phyloP scores from a whole-genome alignment of 2,329 filamentous ascomycete species.

The Penicillium brevicompactum region DNA sequence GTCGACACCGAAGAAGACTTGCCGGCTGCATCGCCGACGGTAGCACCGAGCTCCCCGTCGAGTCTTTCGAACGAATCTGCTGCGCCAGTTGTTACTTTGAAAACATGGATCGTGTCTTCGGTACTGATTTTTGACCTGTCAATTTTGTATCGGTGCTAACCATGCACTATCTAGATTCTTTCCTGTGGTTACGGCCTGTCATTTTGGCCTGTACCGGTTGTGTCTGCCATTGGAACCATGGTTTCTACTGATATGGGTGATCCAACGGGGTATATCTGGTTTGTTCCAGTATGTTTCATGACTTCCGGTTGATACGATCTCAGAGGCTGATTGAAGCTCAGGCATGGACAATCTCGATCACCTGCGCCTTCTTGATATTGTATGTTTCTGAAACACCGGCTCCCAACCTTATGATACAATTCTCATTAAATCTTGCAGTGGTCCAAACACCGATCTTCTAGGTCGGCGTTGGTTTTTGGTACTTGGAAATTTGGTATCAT shows the following conservation, averaged over 20 bases:
- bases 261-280: conserved; percentile 32
- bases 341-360: conserved; percentile 43
- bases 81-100: conserved; percentile 25
- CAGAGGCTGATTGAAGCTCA: conserved; percentile 1
- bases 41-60: conserved; percentile 7
- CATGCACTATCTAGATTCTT: conserved; percentile 24
- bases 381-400: conserved; percentile 8
- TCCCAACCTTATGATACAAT: background rate
- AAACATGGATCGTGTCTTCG: conserved; percentile 29
- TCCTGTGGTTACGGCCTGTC: conserved; percentile 38
- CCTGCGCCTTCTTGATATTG: conserved; percentile 46
- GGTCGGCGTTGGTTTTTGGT: conserved; percentile 52
- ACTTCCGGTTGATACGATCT: too few relatives aligned
- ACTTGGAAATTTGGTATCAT: conserved; percentile 40
- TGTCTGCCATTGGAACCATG: conserved; percentile 29
- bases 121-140: conserved; percentile 12
- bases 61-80: background rate
- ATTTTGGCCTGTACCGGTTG: conserved; percentile 34
- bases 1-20: conserved; percentile 8
- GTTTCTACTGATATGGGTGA: conserved; percentile 32
- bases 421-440: conserved; percentile 16
- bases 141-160: background rate
- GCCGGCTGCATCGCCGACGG: conserved; percentile 1
- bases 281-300: conserved; percentile 24
- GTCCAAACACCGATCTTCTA: conserved; percentile 51